A percentile compares a stretch with the other conserved stretches of the same genome.
phyloP scores from a whole-genome alignment of 2,329 filamentous ascomycete genomes.

The Calonectria honghensis region DNA sequence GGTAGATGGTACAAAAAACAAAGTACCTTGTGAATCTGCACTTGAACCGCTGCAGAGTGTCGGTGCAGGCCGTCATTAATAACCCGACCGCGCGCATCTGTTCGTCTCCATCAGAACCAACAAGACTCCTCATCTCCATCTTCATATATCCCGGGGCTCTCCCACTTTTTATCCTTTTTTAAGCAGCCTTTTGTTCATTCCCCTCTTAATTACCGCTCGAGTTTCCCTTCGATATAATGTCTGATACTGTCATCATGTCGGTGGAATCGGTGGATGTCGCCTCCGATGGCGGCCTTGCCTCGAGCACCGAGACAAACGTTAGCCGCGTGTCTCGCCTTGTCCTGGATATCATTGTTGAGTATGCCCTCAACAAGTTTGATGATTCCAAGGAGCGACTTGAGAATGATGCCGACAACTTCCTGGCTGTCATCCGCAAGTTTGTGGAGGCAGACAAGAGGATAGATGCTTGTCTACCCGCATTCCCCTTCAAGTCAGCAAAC shows the following conservation, averaged over 20 bases:
- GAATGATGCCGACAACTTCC: constrained; percentile 48
- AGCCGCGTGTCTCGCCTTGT: constrained; percentile 40
- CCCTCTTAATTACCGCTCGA: background rate
- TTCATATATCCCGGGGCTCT: background rate
- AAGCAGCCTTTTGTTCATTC: background rate
- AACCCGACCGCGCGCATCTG: background rate
- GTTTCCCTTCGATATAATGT: background rate
- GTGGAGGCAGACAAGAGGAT: constrained; percentile 47
- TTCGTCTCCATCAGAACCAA: background rate
- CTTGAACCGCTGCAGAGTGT: background rate
- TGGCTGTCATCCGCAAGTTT: constrained; percentile 49
- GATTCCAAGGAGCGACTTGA: constrained; percentile 44
- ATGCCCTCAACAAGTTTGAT: constrained; percentile 55
- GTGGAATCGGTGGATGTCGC: background rate
- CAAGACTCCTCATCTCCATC: background rate
- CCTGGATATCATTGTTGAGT: constrained; percentile 53
- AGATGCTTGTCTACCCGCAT: constrained; percentile 55
- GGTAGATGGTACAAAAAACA: background rate
- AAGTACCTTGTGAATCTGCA: background rate
- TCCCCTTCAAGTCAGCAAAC: constrained; percentile 60
- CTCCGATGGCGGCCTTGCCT: background rate
- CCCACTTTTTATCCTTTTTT: background rate
- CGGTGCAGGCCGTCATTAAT: background rate
- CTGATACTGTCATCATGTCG: constrained; percentile 10
- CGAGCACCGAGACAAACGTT: constrained; percentile 38